A percentile compares a stretch with the other conserved stretches of the same genome.
Evolutionary conservation across 345 rosid genomes (phyloP).

Genomic region (Orychophragmus violaceus): DNA sequence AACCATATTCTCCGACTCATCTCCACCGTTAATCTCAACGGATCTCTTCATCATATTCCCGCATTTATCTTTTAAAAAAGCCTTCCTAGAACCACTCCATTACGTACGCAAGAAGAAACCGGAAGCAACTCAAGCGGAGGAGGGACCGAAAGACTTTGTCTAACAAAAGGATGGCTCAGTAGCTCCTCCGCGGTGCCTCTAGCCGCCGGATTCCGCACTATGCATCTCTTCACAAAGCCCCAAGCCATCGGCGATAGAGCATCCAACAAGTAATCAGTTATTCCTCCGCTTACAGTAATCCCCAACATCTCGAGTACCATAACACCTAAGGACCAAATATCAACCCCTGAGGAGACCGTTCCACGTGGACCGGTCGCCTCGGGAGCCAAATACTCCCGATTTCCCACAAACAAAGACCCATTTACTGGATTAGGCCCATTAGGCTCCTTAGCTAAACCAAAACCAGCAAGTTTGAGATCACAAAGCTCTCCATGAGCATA

Average conservation of each 20-base stretch:
- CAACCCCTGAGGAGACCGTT: background rate
- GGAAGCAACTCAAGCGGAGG: conserved; percentile 20
- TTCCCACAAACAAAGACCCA: background rate
- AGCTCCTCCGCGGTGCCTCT: background rate
- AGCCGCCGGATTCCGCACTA: background rate
- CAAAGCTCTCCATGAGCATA: background rate
- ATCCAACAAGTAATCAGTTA: background rate
- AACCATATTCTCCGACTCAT: background rate
- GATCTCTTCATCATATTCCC: background rate
- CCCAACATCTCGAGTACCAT: background rate
- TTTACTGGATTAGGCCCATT: background rate
- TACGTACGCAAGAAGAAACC: background rate
- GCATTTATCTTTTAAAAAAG: conserved; percentile 1
- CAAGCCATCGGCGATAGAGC: background rate
- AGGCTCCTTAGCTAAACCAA: background rate
- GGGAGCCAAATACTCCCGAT: background rate
- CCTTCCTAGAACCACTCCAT: conserved; percentile 10
- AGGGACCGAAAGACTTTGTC: background rate
- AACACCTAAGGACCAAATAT: background rate
- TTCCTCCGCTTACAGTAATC: background rate
- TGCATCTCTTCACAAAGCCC: background rate
- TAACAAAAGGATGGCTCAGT: background rate
- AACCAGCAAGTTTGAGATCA: background rate
- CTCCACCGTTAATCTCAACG: background rate
- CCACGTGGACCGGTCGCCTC: background rate